Base-by-base conservation (phyloP, 495 filamentous ascomycete species). In the Hypoxylon lenormandii region DNA sequence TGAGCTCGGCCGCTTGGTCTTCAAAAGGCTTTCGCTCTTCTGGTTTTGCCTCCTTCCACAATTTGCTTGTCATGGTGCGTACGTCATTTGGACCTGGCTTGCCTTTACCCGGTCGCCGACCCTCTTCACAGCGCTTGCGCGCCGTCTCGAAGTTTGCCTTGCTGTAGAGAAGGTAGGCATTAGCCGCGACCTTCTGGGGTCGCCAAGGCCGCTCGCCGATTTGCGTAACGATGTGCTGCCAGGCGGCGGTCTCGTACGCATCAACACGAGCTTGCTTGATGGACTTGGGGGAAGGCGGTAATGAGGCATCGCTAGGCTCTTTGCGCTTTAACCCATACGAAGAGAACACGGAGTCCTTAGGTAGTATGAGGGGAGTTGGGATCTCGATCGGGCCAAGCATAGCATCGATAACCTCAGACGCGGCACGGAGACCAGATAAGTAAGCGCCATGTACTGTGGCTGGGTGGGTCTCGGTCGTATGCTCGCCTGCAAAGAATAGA, bases 381-480 rank as follows among this genome's bases (percentile, higher is more conserved):
- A 96, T 78, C 23, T 87, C 76, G 63, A 98, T 94, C 1, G 93
- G 90, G 1, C 95, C 96, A 46, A 93, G 76, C 70, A 96, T 83
- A 7, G 88, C 77, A 51, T 92, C 88, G 48, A 96, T 83, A 0
- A 98, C 84, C 61, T 98, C 93, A 15, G 91, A 86, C 2, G 96
- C 95, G 3, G 91, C 94, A 15, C 94, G 88, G 3, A 97, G 83
- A 7, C 95, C 95, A 6, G 93, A 96, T 18, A 99, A 87, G 76
- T 97, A 99, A 5, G 95, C 95, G 5, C 95, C 95, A 69, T 99
- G 95, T 0, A 98, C 95, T 4, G 95, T 98, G 23, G 95, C 95
- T 7, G 95, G 95, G 77, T 99, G 94, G 2, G 92, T 96, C 47
- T 92, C 92, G 76, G 90, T 96, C 3, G 95, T 97, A 38, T 95